Base-by-base conservation (phyloP, 345 rosid genomes). In the Isatis tinctoria region DNA sequence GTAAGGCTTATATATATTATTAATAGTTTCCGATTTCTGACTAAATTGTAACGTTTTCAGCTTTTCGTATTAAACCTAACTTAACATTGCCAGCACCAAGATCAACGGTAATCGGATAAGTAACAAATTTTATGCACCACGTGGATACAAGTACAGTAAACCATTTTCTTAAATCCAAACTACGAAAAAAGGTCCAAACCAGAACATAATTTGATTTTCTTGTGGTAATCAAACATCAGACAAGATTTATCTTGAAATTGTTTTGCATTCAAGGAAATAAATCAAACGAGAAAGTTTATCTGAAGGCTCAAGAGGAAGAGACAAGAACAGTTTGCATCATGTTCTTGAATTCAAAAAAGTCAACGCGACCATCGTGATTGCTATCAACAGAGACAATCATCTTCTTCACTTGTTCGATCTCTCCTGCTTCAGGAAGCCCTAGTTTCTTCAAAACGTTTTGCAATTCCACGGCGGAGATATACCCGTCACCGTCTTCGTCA, bases 401-500 rank as follows among this genome's bases (percentile, higher is more conserved):
- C 84, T 89, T 85, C 74, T 81, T 73, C 52, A 93, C 92, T 69
- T 87, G 82, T 1, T 77, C 85, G 6, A 90, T 82, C 78, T 93
- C 97, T 26, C 69, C 79, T 36, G 84, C 96, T 67, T 93, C 90
- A 4, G 86, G 69, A 57, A 93, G 67, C 2, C 97, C 97, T 13
- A 93, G 77, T 78, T 93, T 90, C 71, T 74, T 72, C 80, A 93
- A 51, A 18, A 93, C 98, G 39, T 57, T 85, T 26, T 93, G 98
- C 72, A 93, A 74, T 59, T 93, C 97, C 14, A 40, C 60, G 6
- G 96, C 96, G 0, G 97, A 94, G 48, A 90, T 94, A 81, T 78
- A 91, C 0, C 98, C 96, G 52, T 94, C 98, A 0, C 97, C 95
- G 9, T 91, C 88, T 75, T 82, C 96, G 17, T 94, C 98, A 59